These are phyloP conservation scores for Sinapis alba DNA, from an alignment of 441 rosid species.

Conservation along the genomic window DNA sequence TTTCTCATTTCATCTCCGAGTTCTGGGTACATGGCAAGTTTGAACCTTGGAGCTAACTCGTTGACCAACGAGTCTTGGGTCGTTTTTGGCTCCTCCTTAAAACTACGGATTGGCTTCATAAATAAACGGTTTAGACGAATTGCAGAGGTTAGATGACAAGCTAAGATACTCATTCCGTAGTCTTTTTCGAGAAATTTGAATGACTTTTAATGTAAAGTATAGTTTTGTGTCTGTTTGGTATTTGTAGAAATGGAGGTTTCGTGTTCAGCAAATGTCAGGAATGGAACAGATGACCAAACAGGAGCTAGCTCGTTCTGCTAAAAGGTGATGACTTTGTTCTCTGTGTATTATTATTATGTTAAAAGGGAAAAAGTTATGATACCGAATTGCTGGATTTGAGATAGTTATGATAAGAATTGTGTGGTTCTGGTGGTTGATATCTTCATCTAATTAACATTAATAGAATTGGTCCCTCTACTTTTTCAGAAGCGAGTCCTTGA, in stretches of 20 bases:
- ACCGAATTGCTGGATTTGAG: neutral
- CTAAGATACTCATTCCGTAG: neutral
- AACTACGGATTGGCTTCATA: conserved; percentile 21
- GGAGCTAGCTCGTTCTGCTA: conserved; percentile 18
- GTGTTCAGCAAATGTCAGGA: conserved; percentile 16
- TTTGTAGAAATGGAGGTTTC: conserved; percentile 32
- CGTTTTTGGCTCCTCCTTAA: conserved; percentile 12
- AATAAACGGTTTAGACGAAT: conserved; percentile 30
- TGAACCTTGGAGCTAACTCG: conserved; percentile 15
- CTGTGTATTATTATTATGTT: neutral
- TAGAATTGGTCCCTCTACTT: neutral
- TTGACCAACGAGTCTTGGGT: conserved; percentile 22
- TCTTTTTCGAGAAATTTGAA: neutral
- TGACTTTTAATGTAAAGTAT: neutral
- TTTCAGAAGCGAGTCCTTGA: conserved; percentile 36
- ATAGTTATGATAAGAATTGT: neutral
- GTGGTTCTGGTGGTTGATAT: conserved; percentile 13
- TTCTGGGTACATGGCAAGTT: conserved; percentile 32
- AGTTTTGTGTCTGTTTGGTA: conserved; percentile 1
- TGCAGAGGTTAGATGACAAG: conserved; percentile 19
- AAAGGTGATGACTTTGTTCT: conserved; percentile 32
- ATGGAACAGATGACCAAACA: conserved; percentile 17
- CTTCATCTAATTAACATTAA: neutral
- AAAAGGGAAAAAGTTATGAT: neutral
- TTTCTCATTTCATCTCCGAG: conserved; percentile 3